Evolutionary conservation across 2,329 filamentous ascomycete genomes (phyloP).

Genomic region (Zasmidium angulare): DNA sequence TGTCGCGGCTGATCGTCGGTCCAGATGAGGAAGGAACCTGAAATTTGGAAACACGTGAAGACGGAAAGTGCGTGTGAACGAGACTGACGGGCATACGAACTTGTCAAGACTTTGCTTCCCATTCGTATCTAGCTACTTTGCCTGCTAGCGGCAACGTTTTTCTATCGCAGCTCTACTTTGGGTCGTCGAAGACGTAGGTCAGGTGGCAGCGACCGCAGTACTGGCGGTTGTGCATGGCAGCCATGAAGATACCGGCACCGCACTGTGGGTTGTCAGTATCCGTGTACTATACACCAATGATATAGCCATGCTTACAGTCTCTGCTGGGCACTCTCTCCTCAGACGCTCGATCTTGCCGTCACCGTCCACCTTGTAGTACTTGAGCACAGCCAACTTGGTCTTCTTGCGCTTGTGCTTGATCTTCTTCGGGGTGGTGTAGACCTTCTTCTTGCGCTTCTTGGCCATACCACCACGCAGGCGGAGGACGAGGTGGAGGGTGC

Average conservation of each 20-base stretch:
- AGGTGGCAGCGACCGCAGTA: conserved; percentile 79
- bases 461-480: conserved; percentile 91
- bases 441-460: conserved; percentile 99
- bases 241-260: conserved; percentile 99
- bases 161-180: conserved; percentile 30
- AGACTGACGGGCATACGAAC: neutral
- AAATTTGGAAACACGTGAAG: too few relatives aligned
- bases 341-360: conserved; percentile 99
- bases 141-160: neutral
- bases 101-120: conserved; percentile 1
- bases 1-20: too few relatives aligned
- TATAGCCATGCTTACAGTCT: conserved; percentile 65
- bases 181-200: conserved; percentile 69
- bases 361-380: conserved; percentile 99
- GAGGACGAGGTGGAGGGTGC: conserved; percentile 95
- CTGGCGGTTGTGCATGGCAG: conserved; percentile 99
- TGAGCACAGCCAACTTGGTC: conserved; percentile 99
- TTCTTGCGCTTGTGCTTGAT: conserved; percentile 99
- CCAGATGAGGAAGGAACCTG: too few relatives aligned
- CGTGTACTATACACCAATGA: neutral
- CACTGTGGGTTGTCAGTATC: conserved; percentile 58
- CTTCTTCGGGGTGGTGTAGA: conserved; percentile 99
- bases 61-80: too few relatives aligned
- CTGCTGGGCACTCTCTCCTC: conserved; percentile 91
- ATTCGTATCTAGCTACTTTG: conserved; percentile 8